Evolutionary conservation across 106 monocot species (phyloP).

Genomic region (Dioscorea dumetorum): DNA sequence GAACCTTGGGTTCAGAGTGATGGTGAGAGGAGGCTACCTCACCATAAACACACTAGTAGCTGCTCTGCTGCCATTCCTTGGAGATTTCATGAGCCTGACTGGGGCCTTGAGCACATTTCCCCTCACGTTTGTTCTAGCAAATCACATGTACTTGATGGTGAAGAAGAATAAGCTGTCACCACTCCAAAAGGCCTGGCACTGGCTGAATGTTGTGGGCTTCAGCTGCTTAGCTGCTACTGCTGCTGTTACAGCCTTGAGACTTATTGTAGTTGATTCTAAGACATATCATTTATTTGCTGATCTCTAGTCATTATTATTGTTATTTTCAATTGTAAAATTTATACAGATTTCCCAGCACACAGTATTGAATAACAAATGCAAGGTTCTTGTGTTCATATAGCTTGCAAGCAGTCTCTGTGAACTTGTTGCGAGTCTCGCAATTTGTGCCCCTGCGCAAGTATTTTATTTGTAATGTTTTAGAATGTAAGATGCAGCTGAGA

Average conservation of each 20-base stretch:
- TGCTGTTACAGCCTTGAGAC: constrained; percentile 52
- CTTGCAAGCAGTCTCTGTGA: too few relatives aligned
- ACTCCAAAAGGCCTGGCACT: constrained; percentile 63
- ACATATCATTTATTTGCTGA: constrained; percentile 84
- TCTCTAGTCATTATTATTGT: constrained; percentile 14
- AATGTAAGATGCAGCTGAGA: too few relatives aligned
- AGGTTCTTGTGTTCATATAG: too few relatives aligned
- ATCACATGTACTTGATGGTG: constrained; percentile 82
- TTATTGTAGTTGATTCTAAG: constrained; percentile 61
- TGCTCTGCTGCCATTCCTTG: constrained; percentile 79
- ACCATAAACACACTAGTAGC: constrained; percentile 74
- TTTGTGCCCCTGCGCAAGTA: too few relatives aligned
- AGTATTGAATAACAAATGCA: too few relatives aligned
- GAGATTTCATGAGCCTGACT: constrained; percentile 95
- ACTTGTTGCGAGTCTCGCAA: too few relatives aligned
- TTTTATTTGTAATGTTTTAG: too few relatives aligned
- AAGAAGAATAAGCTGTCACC: constrained; percentile 49
- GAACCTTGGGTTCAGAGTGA: constrained; percentile 61
- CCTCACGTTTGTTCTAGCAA: constrained; percentile 88
- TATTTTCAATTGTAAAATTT: too few relatives aligned
- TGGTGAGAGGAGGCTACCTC: constrained; percentile 78
- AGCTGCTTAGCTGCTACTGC: constrained; percentile 47
- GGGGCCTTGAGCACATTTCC: constrained; percentile 91
- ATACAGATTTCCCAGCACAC: too few relatives aligned
- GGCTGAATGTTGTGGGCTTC: constrained; percentile 75